These are phyloP conservation scores for Chaetoceros muelleri DNA, from an alignment of 108 stramenopile species.

Conservation along the genomic window DNA sequence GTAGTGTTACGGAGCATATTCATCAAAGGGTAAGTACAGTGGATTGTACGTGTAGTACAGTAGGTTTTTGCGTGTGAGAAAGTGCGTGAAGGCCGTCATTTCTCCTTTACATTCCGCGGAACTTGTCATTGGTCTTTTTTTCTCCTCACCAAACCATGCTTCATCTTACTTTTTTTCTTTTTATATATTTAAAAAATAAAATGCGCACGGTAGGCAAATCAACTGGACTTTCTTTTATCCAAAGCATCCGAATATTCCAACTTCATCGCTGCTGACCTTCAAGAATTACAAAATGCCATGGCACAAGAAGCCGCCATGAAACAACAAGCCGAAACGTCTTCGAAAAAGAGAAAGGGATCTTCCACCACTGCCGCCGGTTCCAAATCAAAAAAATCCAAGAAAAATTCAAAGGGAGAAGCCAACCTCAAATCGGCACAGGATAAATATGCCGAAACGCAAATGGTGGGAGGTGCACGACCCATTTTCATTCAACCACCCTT, in stretches of 20 bases:
- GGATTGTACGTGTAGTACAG: no score
- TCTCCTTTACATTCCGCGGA: neutral
- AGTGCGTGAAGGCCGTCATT: no score
- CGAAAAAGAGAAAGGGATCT: slow-evolving; percentile 28
- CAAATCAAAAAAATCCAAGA: slow-evolving; percentile 39
- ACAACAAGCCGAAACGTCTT: slow-evolving; percentile 31
- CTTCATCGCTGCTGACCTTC: slow-evolving; percentile 76
- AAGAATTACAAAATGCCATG: slow-evolving; percentile 65
- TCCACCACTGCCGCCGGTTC: slow-evolving; percentile 7
- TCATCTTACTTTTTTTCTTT: neutral
- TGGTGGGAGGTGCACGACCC: slow-evolving; percentile 24
- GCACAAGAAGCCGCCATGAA: slow-evolving; percentile 36
- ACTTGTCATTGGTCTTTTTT: slow-evolving; percentile 5
- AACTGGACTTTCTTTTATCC: slow-evolving; percentile 74
- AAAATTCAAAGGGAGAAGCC: slow-evolving; percentile 34
- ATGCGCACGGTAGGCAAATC: slow-evolving; percentile 41
- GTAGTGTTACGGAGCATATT: slow-evolving; percentile 13
- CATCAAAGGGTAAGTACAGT: slow-evolving; percentile 40
- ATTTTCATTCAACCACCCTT: slow-evolving; percentile 80
- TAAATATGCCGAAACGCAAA: slow-evolving; percentile 27
- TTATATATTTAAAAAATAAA: no score
- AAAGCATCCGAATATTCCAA: slow-evolving; percentile 79
- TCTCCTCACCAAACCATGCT: slow-evolving; percentile 1
- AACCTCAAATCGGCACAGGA: slow-evolving; percentile 47
- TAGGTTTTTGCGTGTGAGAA: no score